These are phyloP conservation scores for Sextonia rubra DNA, from an alignment of 164 flowering plant species.

Conservation along the genomic window DNA sequence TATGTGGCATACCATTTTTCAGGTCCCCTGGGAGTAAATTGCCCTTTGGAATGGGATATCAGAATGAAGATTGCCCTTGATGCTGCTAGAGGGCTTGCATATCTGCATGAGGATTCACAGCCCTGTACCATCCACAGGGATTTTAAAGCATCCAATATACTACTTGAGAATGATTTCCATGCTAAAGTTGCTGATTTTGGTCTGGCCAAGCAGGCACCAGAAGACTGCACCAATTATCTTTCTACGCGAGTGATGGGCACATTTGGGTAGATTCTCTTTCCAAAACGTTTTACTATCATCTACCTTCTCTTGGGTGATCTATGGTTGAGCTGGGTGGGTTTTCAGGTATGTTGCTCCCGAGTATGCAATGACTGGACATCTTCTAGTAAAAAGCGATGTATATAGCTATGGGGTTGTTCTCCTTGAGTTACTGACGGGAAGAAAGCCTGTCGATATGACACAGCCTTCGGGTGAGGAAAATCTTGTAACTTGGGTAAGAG, in stretches of 20 bases:
- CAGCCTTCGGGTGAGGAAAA: slow-evolving; percentile 97
- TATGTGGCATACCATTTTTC: slow-evolving; percentile 7
- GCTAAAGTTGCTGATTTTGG: slow-evolving; percentile 99
- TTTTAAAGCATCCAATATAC: slow-evolving; percentile 93
- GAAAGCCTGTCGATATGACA: slow-evolving; percentile 96
- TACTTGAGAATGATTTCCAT: slow-evolving; percentile 85
- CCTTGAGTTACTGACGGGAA: slow-evolving; percentile 89
- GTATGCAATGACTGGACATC: slow-evolving; percentile 98
- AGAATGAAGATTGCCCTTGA: slow-evolving; percentile 99
- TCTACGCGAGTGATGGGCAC: slow-evolving; percentile 99
- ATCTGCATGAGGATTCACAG: slow-evolving; percentile 97
- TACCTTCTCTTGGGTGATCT: slow-evolving; percentile 1
- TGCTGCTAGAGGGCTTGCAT: slow-evolving; percentile 98
- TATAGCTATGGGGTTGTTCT: slow-evolving; percentile 99
- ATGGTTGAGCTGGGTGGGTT: slow-evolving; percentile 6
- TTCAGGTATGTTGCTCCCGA: slow-evolving; percentile 96
- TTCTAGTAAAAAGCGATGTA: slow-evolving; percentile 95
- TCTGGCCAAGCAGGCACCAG: slow-evolving; percentile 95
- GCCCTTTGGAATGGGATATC: slow-evolving; percentile 92
- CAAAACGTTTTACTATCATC: not conserved
- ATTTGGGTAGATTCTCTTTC: slow-evolving; percentile 61
- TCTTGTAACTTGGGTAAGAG: slow-evolving; percentile 92
- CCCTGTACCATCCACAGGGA: slow-evolving; percentile 96
- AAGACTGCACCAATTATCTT: slow-evolving; percentile 71
- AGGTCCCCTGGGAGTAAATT: slow-evolving; percentile 83